phyloP scores from a whole-genome alignment of 345 rosid species.

The Hevea brasiliensis region DNA sequence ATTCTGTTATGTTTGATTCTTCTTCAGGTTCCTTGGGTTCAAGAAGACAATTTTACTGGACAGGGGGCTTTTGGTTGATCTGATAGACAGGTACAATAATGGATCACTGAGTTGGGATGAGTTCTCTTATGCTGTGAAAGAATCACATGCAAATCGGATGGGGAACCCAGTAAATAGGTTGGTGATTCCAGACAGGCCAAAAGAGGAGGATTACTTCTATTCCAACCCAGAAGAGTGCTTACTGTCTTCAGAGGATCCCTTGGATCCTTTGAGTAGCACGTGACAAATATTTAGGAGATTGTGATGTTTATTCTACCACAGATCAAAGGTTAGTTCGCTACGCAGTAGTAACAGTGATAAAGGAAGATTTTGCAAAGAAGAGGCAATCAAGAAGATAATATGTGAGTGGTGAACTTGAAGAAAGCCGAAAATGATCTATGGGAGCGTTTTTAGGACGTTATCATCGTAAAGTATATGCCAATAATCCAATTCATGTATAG shows the following conservation, averaged over 20 bases:
- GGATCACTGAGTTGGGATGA: constrained; percentile 78
- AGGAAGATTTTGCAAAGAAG: constrained; percentile 18
- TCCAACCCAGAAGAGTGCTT: constrained; percentile 95
- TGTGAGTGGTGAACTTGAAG: constrained; percentile 12
- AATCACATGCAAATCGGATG: constrained; percentile 61
- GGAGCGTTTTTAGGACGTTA: constrained; percentile 19
- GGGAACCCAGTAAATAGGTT: constrained; percentile 63
- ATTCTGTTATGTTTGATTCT: not conserved
- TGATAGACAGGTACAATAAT: constrained; percentile 68
- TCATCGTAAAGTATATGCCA: constrained; percentile 23
- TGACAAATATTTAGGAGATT: constrained; percentile 27
- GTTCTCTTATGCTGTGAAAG: constrained; percentile 74
- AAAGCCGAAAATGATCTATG: constrained; percentile 19
- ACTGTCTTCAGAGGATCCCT: constrained; percentile 37
- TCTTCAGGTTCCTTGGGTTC: constrained; percentile 75
- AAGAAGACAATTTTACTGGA: constrained; percentile 82
- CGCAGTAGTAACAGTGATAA: constrained; percentile 4
- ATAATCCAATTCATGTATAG: constrained; percentile 49
- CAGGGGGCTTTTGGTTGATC: constrained; percentile 68
- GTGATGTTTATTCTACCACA: constrained; percentile 23
- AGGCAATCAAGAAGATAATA: constrained; percentile 12
- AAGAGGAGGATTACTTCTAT: constrained; percentile 92
- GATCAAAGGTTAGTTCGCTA: constrained; percentile 21
- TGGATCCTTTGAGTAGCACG: constrained; percentile 36
- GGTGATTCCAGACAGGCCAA: constrained; percentile 76